Conservation (phyloP, 2,329 filamentous ascomycete genomes). For the Hortaea werneckii region DNA sequence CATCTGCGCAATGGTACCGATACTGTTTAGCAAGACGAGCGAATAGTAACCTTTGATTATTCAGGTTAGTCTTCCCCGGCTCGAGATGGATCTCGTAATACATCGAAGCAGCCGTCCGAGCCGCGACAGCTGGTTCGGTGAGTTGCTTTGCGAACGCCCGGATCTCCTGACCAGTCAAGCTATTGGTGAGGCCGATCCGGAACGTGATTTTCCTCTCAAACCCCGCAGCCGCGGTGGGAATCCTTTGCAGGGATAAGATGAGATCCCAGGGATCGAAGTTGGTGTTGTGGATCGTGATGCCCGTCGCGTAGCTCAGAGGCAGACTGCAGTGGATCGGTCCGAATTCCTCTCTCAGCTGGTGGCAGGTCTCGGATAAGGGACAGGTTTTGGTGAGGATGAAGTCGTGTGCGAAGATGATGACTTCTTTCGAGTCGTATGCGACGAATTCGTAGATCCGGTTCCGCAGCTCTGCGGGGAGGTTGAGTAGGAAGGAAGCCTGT, state of each 20-base stretch:
- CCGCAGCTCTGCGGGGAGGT: slow-evolving; percentile 4
- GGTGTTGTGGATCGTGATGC: slow-evolving; percentile 3
- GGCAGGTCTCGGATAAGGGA: slow-evolving; percentile 1
- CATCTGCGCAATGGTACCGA: slow-evolving; percentile 3
- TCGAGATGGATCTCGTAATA: slow-evolving; percentile 1
- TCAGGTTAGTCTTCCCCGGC: not conserved
- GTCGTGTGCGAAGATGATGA: not conserved
- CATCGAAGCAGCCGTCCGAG: not conserved
- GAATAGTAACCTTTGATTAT: not conserved
- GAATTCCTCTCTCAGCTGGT: slow-evolving; percentile 2
- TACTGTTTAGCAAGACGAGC: slow-evolving; percentile 4
- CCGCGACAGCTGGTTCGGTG: not conserved
- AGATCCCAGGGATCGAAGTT: slow-evolving; percentile 3
- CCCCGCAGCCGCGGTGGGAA: not conserved
- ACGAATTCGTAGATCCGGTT: slow-evolving; percentile 5
- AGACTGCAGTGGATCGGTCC: not conserved
- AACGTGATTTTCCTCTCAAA: not conserved
- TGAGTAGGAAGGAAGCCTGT: not conserved
- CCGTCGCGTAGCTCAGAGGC: not conserved
- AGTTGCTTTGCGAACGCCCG: slow-evolving; percentile 1
- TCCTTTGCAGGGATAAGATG: not conserved
- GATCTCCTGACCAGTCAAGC: not conserved
- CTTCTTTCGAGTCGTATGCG: not conserved
- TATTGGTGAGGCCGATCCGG: slow-evolving; percentile 1
- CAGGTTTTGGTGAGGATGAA: not conserved